Conservation (phyloP, 1,284 basidiomycete species). For the Ganoderma multipileum region DNA sequence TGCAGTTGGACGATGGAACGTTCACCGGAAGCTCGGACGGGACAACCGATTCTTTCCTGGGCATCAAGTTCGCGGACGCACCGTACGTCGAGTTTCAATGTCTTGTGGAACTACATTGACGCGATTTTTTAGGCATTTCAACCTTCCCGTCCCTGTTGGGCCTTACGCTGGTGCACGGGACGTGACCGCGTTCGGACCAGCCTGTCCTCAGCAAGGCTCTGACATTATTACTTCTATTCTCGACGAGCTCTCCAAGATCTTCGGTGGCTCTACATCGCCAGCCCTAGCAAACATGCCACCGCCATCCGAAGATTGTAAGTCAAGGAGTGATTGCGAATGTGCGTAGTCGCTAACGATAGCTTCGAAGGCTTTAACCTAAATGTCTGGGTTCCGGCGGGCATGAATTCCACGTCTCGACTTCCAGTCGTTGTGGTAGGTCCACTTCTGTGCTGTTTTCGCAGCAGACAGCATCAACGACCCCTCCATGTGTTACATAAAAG, state of each 20-base stretch:
- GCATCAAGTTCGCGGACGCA: conserved; percentile 37
- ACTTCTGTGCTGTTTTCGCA: background rate
- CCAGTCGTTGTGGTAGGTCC: conserved; percentile 17
- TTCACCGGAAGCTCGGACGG: conserved; percentile 31
- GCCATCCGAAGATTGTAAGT: conserved; percentile 3
- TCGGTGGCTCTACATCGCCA: background rate
- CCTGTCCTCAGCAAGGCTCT: conserved; percentile 45
- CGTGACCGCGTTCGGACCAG: conserved; percentile 39
- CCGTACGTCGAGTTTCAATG: conserved; percentile 29
- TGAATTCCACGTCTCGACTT: conserved; percentile 11
- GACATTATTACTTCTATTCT: background rate
- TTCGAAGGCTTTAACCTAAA: conserved; percentile 11
- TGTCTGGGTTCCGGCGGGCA: conserved; percentile 23
- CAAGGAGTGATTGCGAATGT: background rate
- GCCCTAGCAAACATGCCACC: background rate
- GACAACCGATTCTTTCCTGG: conserved; percentile 32
- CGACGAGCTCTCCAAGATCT: background rate
- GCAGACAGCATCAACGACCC: background rate
- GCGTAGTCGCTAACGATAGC: background rate
- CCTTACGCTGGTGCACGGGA: conserved; percentile 39
- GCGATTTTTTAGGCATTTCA: conserved; percentile 39
- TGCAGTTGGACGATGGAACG: conserved; percentile 32
- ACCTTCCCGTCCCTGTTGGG: conserved; percentile 39
- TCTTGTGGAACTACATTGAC: conserved; percentile 10
- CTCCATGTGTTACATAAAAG: conserved; percentile 38